A percentile compares a stretch with the other conserved stretches of the same genome.
Evolutionary conservation across 2,329 filamentous ascomycete genomes (phyloP).

Genomic region (Mollisia scopiformis): DNA sequence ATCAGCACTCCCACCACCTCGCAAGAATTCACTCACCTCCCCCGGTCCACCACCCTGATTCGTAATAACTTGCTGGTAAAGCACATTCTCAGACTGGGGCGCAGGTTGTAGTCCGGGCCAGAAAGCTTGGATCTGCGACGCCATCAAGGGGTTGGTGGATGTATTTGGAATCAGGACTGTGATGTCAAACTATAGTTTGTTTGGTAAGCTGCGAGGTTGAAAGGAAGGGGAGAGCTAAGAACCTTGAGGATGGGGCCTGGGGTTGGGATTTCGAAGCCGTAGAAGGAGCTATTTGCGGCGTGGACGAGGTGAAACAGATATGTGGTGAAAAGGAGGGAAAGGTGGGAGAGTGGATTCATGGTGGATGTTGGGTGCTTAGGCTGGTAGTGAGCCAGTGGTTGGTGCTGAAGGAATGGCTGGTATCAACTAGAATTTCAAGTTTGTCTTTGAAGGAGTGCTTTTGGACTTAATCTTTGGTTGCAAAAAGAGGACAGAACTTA

Average conservation of each 20-base stretch:
- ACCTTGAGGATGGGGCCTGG: not conserved
- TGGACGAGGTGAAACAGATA: not conserved
- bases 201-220: not conserved
- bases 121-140: constrained; percentile 52
- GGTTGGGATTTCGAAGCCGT: not conserved
- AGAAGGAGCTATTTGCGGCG: not conserved
- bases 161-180: constrained; percentile 20
- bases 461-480: no score
- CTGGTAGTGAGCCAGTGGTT: no score
- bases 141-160: constrained; percentile 38
- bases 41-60: constrained; percentile 15
- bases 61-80: constrained; percentile 26
- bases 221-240: not conserved
- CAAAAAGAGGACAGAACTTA: no score
- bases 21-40: not conserved
- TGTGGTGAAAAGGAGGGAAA: not conserved
- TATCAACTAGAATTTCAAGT: no score
- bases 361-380: not conserved
- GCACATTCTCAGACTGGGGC: not conserved
- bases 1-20: not conserved
- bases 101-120: constrained; percentile 45
- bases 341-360: not conserved
- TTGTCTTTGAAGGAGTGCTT: not conserved
- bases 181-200: constrained; percentile 19
- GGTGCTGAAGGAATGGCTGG: no score